Base-by-base conservation (phyloP, 2,329 filamentous ascomycete genomes). In the Stemphylium vesicarium region DNA sequence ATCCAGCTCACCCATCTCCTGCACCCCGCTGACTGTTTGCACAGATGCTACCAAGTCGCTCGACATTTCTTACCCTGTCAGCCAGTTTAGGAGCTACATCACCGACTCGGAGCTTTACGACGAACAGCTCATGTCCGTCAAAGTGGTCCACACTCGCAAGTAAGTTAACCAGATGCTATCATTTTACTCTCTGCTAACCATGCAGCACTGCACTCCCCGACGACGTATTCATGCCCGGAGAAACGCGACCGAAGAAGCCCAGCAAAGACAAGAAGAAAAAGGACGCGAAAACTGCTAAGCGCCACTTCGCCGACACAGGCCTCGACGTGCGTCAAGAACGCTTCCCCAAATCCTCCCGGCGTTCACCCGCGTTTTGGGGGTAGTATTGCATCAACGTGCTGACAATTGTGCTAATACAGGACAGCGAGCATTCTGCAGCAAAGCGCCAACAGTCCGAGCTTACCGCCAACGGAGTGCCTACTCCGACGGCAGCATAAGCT, bases 131-230 rank as follows among this genome's bases (percentile, higher is more conserved):
- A 91, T 92, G 71, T 91, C 88, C 37, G 80, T 99, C 46, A 87
- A 88, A 49, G 87, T 98, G 47, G 88, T 92, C 57, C 89, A 96
- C 71, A 88, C 92, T 44, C 88, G 91, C 76, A 96, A 89, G 93
- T 96, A 82, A 78, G 88, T 79, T 7, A 13, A 15, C 16, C 5
- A 15, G 6, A 49, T 24, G n/a, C 8, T 29, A 8, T 11, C 7
- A 11, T 31, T 4, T 12, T 35, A 46, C 15, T 40, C 24, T 41
- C 26, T 12, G 48, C 66, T 70, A 46, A 71, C 65, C 66, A 42
- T 29, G 24, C 13, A 97, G 93, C 77, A 90, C 91, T 73, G 88
- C 92, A 70, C 83, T 99, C 22, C 95, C 95, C 24, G 88, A 91
- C 56, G 94, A 99, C 74, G 87, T 98, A 2, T 99, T 99, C 72